Evolutionary conservation across 495 filamentous ascomycete species (phyloP).

Genomic region (Amphirosellinia nigrospora): DNA sequence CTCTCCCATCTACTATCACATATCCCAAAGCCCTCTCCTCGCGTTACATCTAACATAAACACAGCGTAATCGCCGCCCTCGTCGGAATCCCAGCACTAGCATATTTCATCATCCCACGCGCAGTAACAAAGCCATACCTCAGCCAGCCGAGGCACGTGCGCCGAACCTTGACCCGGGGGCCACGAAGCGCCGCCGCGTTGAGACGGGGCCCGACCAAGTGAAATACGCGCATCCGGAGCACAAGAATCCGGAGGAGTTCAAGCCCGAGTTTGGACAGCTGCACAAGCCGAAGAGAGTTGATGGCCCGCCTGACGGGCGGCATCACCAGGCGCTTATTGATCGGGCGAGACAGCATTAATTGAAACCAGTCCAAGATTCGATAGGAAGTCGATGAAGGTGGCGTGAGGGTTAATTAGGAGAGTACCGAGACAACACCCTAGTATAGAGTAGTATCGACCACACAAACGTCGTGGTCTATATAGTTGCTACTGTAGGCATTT

Average conservation of each 20-base stretch:
- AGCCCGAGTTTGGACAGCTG: conserved; percentile 25
- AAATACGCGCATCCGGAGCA: conserved; percentile 27
- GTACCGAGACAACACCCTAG: background rate
- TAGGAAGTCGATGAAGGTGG: background rate
- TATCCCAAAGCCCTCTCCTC: background rate
- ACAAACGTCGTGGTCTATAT: background rate
- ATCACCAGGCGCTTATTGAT: conserved; percentile 24
- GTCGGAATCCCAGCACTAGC: conserved; percentile 15
- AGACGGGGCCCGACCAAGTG: background rate
- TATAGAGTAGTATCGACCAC: background rate
- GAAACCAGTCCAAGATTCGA: background rate
- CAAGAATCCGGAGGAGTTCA: conserved; percentile 23
- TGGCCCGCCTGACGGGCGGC: conserved; percentile 20
- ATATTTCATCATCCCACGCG: conserved; percentile 23
- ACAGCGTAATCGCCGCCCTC: conserved; percentile 17
- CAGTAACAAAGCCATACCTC: background rate
- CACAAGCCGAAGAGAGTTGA: conserved; percentile 29
- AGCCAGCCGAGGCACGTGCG: background rate
- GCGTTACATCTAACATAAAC: background rate
- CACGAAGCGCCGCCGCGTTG: background rate
- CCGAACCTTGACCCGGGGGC: conserved; percentile 21
- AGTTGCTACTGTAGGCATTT: background rate
- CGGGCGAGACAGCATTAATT: conserved; percentile 10
- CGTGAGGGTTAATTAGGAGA: background rate
- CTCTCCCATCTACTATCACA: background rate